Evolutionary conservation across 1,284 basidiomycete genomes (phyloP).

Genomic region (Schizophyllum amplum): DNA sequence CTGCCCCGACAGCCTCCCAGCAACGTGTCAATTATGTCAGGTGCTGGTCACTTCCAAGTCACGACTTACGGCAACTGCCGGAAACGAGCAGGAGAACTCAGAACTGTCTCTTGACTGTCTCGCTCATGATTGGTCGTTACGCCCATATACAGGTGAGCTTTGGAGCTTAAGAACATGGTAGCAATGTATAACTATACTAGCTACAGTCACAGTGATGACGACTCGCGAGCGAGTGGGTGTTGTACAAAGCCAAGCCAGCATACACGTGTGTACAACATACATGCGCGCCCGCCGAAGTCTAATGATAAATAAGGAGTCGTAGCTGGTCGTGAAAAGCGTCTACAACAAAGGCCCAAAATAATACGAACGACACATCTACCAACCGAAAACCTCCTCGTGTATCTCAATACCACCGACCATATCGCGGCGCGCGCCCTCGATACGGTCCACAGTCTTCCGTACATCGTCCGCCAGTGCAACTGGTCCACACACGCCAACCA

Average conservation of each 20-base stretch:
- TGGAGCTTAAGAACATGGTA: no score
- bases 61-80: no score
- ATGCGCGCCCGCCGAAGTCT: background rate
- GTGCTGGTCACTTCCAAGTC: no score
- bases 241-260: background rate
- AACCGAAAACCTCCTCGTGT: constrained; percentile 44
- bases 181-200: background rate
- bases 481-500: constrained; percentile 66
- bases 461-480: constrained; percentile 46
- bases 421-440: constrained; percentile 40
- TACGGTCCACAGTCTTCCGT: constrained; percentile 35
- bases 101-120: no score
- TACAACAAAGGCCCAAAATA: background rate
- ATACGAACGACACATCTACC: background rate
- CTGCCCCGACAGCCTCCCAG: no score
- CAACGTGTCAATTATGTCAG: no score
- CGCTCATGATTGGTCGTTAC: no score
- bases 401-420: constrained; percentile 64
- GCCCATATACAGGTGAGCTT: no score
- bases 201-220: background rate
- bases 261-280: background rate
- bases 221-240: no score
- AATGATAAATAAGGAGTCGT: background rate
- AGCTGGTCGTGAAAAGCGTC: background rate
- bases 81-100: no score